Evolutionary conservation across 345 rosid genomes (phyloP).

Genomic region (Limnanthes douglasii): DNA sequence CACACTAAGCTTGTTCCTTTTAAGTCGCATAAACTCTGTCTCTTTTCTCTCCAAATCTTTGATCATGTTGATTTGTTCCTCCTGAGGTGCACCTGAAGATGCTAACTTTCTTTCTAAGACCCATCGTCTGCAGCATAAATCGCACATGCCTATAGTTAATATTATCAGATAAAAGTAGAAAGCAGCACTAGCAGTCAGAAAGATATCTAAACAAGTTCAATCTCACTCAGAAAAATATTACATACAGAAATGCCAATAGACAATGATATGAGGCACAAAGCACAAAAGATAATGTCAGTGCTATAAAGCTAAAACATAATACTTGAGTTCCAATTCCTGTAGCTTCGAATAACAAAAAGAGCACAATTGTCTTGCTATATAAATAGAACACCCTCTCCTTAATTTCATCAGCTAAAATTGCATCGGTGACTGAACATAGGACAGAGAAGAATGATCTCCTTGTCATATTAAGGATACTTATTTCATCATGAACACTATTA

Average conservation of each 20-base stretch:
- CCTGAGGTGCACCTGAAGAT: slow-evolving; percentile 77
- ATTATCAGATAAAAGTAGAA: slow-evolving; percentile 4
- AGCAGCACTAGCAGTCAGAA: not conserved
- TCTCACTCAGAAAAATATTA: too few species aligned
- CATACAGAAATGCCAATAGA: too few species aligned
- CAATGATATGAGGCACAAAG: too few species aligned
- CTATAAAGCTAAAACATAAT: not conserved
- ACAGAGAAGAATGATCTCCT: too few species aligned
- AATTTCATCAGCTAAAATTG: too few species aligned
- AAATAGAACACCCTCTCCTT: too few species aligned
- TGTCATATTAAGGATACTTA: too few species aligned
- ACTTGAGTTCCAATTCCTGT: not conserved
- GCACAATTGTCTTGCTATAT: too few species aligned
- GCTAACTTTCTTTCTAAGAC: slow-evolving; percentile 82
- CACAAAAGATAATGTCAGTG: not conserved
- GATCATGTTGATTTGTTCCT: slow-evolving; percentile 74
- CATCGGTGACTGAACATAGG: too few species aligned
- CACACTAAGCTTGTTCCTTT: slow-evolving; percentile 80
- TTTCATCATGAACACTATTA: too few species aligned
- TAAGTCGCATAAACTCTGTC: slow-evolving; percentile 91
- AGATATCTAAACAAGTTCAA: too few species aligned
- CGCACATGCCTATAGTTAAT: too few species aligned
- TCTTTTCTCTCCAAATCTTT: slow-evolving; percentile 92
- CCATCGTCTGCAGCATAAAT: slow-evolving; percentile 65
- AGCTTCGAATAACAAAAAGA: not conserved